Evolutionary conservation across 2,329 filamentous ascomycete genomes (phyloP).

Genomic region (Aureobasidium sp.): DNA sequence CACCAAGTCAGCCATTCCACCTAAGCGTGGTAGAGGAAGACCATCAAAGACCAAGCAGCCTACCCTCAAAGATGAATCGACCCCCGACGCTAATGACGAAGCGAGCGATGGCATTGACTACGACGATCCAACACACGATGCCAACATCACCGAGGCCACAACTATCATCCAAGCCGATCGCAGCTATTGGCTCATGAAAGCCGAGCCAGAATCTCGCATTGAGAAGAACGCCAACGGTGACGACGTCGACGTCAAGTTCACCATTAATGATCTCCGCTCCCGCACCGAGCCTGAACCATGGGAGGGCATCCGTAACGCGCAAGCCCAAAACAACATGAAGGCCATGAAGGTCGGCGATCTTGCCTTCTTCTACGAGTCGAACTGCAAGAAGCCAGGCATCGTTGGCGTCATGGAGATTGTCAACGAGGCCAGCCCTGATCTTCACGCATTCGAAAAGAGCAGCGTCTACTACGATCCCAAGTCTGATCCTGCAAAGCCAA

Average conservation of each 20-base stretch:
- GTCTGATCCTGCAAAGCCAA: slow-evolving; percentile 55
- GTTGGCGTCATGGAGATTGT: slow-evolving; percentile 63
- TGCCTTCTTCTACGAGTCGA: slow-evolving; percentile 96
- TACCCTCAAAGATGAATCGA: background rate
- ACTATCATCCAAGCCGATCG: slow-evolving; percentile 17
- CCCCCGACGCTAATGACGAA: slow-evolving; percentile 10
- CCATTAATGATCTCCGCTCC: slow-evolving; percentile 78
- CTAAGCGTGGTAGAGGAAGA: slow-evolving; percentile 19
- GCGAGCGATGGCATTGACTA: slow-evolving; percentile 11
- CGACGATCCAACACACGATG: slow-evolving; percentile 1
- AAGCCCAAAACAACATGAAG: slow-evolving; percentile 80
- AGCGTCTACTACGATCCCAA: slow-evolving; percentile 80
- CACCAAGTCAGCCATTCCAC: background rate
- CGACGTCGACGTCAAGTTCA: slow-evolving; percentile 82
- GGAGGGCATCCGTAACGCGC: slow-evolving; percentile 54
- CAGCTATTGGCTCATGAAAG: slow-evolving; percentile 45
- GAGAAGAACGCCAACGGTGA: slow-evolving; percentile 64
- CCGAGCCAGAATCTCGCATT: slow-evolving; percentile 72
- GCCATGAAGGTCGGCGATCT: slow-evolving; percentile 87
- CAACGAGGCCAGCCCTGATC: slow-evolving; percentile 71
- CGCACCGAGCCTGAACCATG: slow-evolving; percentile 76
- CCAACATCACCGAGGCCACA: slow-evolving; percentile 10
- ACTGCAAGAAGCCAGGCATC: slow-evolving; percentile 82
- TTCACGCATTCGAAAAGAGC: slow-evolving; percentile 62
- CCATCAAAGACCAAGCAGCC: slow-evolving; percentile 16